Percentiles rank a stretch among this genome's conserved stretches.
phyloP scores from a whole-genome alignment of 2,329 filamentous ascomycete genomes.

The Colletotrichum sp. region DNA sequence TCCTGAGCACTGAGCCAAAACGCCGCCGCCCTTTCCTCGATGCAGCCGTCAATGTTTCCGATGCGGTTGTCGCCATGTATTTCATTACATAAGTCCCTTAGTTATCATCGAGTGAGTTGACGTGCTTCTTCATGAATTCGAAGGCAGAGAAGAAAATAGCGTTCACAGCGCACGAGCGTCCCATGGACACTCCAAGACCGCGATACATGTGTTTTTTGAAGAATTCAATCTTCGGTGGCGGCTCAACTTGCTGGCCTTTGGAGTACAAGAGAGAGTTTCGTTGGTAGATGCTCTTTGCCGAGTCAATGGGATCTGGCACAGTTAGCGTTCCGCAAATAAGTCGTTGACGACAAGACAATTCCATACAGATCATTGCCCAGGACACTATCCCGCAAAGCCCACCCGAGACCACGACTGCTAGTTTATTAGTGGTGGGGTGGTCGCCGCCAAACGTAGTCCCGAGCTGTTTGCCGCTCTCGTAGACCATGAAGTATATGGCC shows the following conservation, averaged over 20 bases:
- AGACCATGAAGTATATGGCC: slow-evolving; percentile 86
- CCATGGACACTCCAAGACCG: slow-evolving; percentile 83
- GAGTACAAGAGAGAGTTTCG: slow-evolving; percentile 77
- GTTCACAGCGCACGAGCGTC: slow-evolving; percentile 81
- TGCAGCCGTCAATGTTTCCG: background rate
- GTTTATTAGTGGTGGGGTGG: slow-evolving; percentile 76
- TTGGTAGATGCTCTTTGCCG: slow-evolving; percentile 85
- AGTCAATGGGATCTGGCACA: slow-evolving; percentile 71
- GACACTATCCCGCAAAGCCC: slow-evolving; percentile 84
- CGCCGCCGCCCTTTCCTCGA: background rate
- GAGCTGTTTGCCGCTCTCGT: slow-evolving; percentile 85
- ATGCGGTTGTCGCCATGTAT: background rate
- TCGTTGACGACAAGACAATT: slow-evolving; percentile 1
- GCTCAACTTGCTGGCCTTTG: slow-evolving; percentile 66
- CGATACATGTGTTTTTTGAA: slow-evolving; percentile 82
- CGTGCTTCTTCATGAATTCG: slow-evolving; percentile 78
- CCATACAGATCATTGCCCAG: slow-evolving; percentile 77
- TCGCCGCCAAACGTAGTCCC: slow-evolving; percentile 76
- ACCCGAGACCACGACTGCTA: slow-evolving; percentile 79
- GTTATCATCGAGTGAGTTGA: slow-evolving; percentile 58
- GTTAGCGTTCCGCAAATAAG: slow-evolving; percentile 1
- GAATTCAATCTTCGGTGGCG: slow-evolving; percentile 77
- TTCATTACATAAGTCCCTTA: slow-evolving; percentile 4
- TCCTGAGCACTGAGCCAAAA: background rate
- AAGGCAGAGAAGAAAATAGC: slow-evolving; percentile 91